Base-by-base conservation (phyloP, 2,329 filamentous ascomycete species). In the Ophiobolus disseminans region DNA sequence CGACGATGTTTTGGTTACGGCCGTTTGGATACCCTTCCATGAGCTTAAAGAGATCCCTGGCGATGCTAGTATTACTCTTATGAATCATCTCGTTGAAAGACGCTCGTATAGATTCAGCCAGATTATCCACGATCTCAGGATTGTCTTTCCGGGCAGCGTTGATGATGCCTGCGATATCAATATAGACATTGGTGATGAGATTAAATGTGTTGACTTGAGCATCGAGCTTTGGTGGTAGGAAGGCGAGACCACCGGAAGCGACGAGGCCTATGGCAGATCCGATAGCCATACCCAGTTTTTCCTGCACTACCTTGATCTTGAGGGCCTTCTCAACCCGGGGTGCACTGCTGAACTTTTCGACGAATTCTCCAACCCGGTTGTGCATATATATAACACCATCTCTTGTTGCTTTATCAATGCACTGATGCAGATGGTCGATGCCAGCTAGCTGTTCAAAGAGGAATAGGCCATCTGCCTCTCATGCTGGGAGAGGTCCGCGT, bases 381-480 rank as follows among this genome's bases (percentile, higher is more conserved):
- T 10, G n/a, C 11, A 22, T 37, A 10, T 13, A 37, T 16, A 8
- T 6, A 2, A 16, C 17, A 37, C 17, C 34, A 37, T 13, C 10
- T 6, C 5, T 13, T 14, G 34, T 37, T n/a, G 34, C 43, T 16
- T n/a, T 19, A 16, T 16, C 22, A 5, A 48, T 32, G 13, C 44
- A 39, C 13, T 19, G 13, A 5, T 5, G n/a, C 8, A 31, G 11
- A 26, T 47, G 39, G n/a, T 47, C 28, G 2, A 48, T 3, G 2
- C 48, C 39, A 17, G 28, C 19, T 1, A 52, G 35, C 14, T 47
- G 45, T 14, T 52, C 48, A 30, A 52, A 52, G 2, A 52, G 22
- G 13, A 22, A 46, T 40, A 44, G 16, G 39, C 39, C 43, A 44
- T 48, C 22, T 52, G 44, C 11, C n/a, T 38, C 3, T 44, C 44